Base-by-base conservation (phyloP, 164 flowering plant genomes). In the Vitis cinerea region DNA sequence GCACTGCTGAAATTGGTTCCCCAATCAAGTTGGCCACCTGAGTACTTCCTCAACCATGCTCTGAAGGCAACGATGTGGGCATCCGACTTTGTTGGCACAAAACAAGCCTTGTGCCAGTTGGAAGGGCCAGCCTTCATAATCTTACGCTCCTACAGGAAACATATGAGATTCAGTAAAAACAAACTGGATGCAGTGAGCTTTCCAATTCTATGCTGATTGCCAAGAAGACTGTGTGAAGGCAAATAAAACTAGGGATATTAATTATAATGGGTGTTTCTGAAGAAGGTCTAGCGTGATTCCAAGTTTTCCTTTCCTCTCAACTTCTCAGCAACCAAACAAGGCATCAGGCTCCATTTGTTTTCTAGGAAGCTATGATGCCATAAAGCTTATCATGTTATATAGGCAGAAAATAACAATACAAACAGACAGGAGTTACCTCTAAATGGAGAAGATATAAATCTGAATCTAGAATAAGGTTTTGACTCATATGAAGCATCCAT, bases 61-160 rank as follows among this genome's bases (percentile, higher is more conserved):
- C 97, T 82, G 74, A 85, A 95, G 31, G 79, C 86, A 56, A 87
- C 77, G 44, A 91, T 91, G 58, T 82, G 77, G 37, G 90, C 92
- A 77, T 95, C 97, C 47, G 97, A 76, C 64, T 91, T 91, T 62
- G 98, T 92, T 54, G 97, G 99, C 54, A 92, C 85, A 75, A 82
- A 93, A 75, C 93, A 88, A 47, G 87, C 85, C 67, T 90, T 93
- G 51, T 85, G 96, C 99, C 99, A 95, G 70, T 91, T 88, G 23
- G 74, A 68, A 54, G 78, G 63, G 44, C 98, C 98, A 31, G 51
- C 72, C 9, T 90, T 88, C 80, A 59, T 68, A 61, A 92, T 75
- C 71, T 85, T 91, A 15, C 68, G 88, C 71, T 95, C 99, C 99
- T 91, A 63, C 17, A 75, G 49, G 44, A 37, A 37, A 37, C 44